Conservation (phyloP, 768 basidiomycete species). For the Mycena vitilis region DNA sequence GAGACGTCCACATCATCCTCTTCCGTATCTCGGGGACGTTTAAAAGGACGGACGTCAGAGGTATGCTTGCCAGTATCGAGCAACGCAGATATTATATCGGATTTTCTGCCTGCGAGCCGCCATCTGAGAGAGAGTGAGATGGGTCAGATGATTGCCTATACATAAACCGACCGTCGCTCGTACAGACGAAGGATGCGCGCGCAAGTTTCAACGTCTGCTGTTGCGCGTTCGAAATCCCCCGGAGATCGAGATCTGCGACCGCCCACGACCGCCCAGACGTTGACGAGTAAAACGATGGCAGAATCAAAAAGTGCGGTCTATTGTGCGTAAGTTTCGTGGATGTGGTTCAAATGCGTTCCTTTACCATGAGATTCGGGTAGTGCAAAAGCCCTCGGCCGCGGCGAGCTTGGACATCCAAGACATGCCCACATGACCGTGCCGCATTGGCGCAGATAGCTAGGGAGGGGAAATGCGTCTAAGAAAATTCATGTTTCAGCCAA, state of each 20-base stretch:
- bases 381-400: constrained; percentile 39
- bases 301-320: constrained; percentile 47
- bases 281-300: constrained; percentile 55
- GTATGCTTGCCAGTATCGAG: constrained; percentile 16
- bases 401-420: constrained; percentile 53
- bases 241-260: constrained; percentile 27
- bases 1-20: not conserved
- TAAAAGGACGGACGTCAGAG: not conserved
- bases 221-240: constrained; percentile 45
- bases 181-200: constrained; percentile 41
- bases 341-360: not conserved
- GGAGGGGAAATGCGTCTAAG: constrained; percentile 48
- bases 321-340: not conserved
- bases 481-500: not conserved
- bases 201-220: constrained; percentile 54
- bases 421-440: constrained; percentile 57
- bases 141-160: not conserved
- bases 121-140: constrained; percentile 8
- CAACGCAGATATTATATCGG: constrained; percentile 23
- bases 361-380: constrained; percentile 8
- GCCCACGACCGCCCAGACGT: constrained; percentile 52
- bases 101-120: constrained; percentile 19
- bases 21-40: constrained; percentile 8
- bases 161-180: constrained; percentile 5
- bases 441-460: constrained; percentile 61